These are phyloP conservation scores for Hyphopichia homilentoma DNA, from an alignment of 805 yeast species.

Conservation along the genomic window DNA sequence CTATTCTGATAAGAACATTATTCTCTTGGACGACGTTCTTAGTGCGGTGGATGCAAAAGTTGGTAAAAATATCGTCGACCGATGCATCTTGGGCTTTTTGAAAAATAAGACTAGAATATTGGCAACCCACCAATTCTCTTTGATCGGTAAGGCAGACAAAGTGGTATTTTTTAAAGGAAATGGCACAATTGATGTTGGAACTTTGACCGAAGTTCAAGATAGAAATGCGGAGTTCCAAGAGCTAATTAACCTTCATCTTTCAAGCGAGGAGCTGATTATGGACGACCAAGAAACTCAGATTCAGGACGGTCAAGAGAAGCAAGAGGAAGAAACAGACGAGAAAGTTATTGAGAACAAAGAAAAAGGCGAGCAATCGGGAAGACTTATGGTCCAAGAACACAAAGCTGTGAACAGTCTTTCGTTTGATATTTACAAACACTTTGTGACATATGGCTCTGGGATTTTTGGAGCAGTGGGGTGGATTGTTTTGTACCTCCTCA, in stretches of 20 bases:
- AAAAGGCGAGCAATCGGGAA: slow-evolving; percentile 6
- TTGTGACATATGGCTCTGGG: slow-evolving; percentile 12
- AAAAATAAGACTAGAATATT: slow-evolving; percentile 58
- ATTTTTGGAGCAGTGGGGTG: slow-evolving; percentile 4
- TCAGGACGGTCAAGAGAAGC: slow-evolving; percentile 2
- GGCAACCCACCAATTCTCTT: slow-evolving; percentile 78
- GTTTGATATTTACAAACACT: slow-evolving; percentile 10
- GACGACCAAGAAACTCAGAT: slow-evolving; percentile 8
- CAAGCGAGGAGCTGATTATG: slow-evolving; percentile 12
- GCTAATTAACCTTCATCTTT: slow-evolving; percentile 34
- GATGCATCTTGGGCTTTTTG: slow-evolving; percentile 61
- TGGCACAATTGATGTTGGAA: slow-evolving; percentile 56
- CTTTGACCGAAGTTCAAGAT: slow-evolving; percentile 47
- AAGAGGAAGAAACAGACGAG: slow-evolving; percentile 2
- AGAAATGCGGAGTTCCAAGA: slow-evolving; percentile 29
- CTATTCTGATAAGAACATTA: slow-evolving; percentile 62
- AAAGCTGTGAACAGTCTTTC: slow-evolving; percentile 14
- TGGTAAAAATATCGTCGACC: slow-evolving; percentile 69
- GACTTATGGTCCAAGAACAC: slow-evolving; percentile 12
- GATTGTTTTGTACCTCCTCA: slow-evolving; percentile 4
- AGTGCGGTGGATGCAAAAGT: slow-evolving; percentile 85
- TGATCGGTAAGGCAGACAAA: slow-evolving; percentile 64
- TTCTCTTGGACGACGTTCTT: slow-evolving; percentile 70
- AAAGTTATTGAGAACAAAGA: slow-evolving; percentile 12
- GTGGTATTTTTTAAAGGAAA: slow-evolving; percentile 64